These are phyloP conservation scores for Sextonia rubra DNA, from an alignment of 164 flowering plant species.

Conservation along the genomic window DNA sequence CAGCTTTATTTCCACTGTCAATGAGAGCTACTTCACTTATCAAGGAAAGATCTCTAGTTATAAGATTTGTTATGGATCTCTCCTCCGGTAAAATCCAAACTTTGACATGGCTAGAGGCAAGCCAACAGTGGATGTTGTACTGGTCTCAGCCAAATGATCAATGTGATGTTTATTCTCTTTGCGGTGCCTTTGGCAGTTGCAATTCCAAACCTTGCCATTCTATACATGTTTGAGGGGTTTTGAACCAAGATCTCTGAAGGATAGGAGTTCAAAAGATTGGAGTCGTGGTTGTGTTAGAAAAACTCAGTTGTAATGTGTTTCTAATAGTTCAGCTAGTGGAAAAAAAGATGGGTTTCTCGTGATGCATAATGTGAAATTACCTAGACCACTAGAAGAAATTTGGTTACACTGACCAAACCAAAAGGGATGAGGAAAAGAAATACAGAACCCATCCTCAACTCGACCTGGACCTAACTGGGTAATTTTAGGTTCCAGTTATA, in stretches of 20 bases:
- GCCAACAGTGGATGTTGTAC: constrained; percentile 12
- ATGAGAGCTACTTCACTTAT: constrained; percentile 19
- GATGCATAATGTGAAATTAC: too few relatives aligned
- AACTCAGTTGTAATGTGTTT: constrained; percentile 7
- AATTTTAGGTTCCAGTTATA: too few relatives aligned
- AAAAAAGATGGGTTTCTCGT: too few relatives aligned
- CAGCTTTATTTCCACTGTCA: constrained; percentile 6
- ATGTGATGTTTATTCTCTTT: constrained; percentile 14
- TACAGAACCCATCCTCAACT: too few relatives aligned
- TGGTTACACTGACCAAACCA: too few relatives aligned
- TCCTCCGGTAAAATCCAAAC: constrained; percentile 15
- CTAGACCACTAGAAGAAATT: too few relatives aligned
- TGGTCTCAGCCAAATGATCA: constrained; percentile 13
- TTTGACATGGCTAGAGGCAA: constrained; percentile 1
- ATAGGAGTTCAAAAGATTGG: constrained; percentile 8
- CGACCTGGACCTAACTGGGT: too few relatives aligned
- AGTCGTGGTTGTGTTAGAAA: constrained; percentile 23
- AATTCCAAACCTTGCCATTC: neutral
- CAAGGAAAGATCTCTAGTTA: neutral
- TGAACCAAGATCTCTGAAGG: neutral
- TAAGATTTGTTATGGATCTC: constrained; percentile 14
- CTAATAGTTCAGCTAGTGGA: too few relatives aligned
- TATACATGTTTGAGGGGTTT: constrained; percentile 23
- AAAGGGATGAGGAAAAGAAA: too few relatives aligned
- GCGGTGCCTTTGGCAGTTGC: constrained; percentile 25